Conservation (phyloP, 1,284 basidiomycete genomes). For the Ceratobasidium sp. region DNA sequence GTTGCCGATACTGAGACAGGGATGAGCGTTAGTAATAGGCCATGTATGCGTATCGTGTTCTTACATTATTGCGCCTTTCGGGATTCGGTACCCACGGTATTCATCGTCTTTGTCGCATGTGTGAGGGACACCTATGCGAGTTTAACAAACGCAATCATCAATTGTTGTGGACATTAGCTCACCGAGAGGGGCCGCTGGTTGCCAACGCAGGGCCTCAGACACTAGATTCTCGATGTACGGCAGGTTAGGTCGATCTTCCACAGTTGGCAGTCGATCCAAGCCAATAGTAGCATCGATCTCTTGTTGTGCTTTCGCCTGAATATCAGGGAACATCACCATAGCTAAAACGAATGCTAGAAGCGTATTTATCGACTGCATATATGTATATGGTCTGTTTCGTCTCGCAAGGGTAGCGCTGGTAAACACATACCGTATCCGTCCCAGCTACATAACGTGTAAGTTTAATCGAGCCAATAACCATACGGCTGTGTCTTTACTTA, state of each 20-base stretch:
- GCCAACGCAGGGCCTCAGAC: conserved; percentile 36
- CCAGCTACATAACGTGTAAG: background rate
- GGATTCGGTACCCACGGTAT: conserved; percentile 26
- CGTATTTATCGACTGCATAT: background rate
- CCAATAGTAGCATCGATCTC: conserved; percentile 36
- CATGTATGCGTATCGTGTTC: background rate
- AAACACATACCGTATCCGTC: conserved; percentile 7
- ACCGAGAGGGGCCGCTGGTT: conserved; percentile 41
- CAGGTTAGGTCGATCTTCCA: conserved; percentile 15
- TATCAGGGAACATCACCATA: conserved; percentile 40
- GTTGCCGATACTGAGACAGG: conserved; percentile 2
- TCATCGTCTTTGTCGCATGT: conserved; percentile 7
- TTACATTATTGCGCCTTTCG: conserved; percentile 26
- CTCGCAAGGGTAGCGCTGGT: background rate
- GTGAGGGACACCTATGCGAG: conserved; percentile 11
- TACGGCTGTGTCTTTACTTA: background rate
- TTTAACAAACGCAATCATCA: background rate
- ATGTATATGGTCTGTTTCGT: too few relatives aligned
- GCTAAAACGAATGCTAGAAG: conserved; percentile 30
- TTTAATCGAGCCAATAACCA: background rate
- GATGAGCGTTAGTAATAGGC: background rate
- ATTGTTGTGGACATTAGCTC: background rate
- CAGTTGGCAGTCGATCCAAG: conserved; percentile 19
- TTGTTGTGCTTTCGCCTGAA: conserved; percentile 30
- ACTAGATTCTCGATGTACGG: conserved; percentile 35